A percentile compares a stretch with the other conserved stretches of the same genome.
Evolutionary conservation across 2,329 filamentous ascomycete species (phyloP).

Genomic region (Fusarium guadeloupense): DNA sequence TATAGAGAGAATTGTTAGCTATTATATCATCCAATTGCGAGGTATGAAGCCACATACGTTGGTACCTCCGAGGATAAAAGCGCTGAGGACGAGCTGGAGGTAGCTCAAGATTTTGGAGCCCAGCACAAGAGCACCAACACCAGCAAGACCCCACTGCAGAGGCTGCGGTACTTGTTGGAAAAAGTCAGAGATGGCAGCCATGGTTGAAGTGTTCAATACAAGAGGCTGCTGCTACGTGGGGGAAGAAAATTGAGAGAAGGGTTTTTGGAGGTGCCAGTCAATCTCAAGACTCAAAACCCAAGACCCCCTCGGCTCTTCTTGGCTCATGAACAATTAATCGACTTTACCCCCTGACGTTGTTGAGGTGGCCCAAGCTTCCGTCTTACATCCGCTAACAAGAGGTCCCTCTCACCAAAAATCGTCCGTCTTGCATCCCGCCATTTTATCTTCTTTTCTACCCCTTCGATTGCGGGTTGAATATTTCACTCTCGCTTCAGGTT

Average conservation of each 20-base stretch:
- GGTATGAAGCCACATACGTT: slow-evolving; percentile 57
- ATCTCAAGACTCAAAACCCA: neutral
- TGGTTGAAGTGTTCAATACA: slow-evolving; percentile 16
- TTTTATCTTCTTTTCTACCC: neutral
- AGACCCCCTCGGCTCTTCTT: slow-evolving; percentile 37
- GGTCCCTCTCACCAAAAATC: slow-evolving; percentile 34
- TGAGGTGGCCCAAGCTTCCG: slow-evolving; percentile 44
- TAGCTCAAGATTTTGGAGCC: slow-evolving; percentile 66
- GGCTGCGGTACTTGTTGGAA: slow-evolving; percentile 53
- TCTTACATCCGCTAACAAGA: slow-evolving; percentile 15
- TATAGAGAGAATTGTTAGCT: slow-evolving; percentile 48
- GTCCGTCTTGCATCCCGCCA: slow-evolving; percentile 2
- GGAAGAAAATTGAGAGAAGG: neutral
- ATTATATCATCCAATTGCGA: neutral
- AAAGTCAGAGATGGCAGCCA: slow-evolving; percentile 44
- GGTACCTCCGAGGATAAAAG: slow-evolving; percentile 73
- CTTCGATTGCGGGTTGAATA: slow-evolving; percentile 10
- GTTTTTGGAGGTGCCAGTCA: neutral
- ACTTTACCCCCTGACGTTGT: slow-evolving; percentile 41
- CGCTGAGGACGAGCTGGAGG: slow-evolving; percentile 68
- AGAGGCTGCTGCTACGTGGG: neutral
- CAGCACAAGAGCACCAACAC: slow-evolving; percentile 68
- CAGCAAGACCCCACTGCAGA: slow-evolving; percentile 57
- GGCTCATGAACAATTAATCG: slow-evolving; percentile 14
- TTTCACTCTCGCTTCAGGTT: neutral